phyloP scores from a whole-genome alignment of 345 rosid species.

The Moringa oleifera region DNA sequence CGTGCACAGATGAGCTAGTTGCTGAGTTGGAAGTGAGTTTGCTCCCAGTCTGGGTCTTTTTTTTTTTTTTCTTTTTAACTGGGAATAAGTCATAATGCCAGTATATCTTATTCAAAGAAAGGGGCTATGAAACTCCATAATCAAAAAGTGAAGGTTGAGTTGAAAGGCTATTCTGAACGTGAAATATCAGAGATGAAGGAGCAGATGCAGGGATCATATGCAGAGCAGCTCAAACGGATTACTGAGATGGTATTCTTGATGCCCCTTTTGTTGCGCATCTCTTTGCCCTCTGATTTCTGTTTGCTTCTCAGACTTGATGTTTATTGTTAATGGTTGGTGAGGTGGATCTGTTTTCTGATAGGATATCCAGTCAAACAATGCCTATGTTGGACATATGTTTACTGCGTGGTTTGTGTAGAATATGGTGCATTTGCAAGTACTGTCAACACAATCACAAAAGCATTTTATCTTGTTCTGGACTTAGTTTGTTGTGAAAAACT shows the following conservation, averaged over 20 bases:
- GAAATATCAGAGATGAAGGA: slow-evolving; percentile 57
- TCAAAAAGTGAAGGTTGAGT: slow-evolving; percentile 56
- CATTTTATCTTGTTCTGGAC: background rate
- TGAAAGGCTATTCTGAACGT: slow-evolving; percentile 48
- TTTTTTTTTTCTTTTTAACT: background rate
- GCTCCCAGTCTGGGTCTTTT: background rate
- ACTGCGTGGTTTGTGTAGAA: background rate
- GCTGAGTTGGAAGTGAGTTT: slow-evolving; percentile 51
- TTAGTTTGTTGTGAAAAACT: background rate
- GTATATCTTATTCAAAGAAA: slow-evolving; percentile 44
- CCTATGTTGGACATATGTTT: too few relatives aligned
- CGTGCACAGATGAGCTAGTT: slow-evolving; percentile 72
- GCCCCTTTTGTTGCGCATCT: background rate
- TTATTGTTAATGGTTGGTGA: too few relatives aligned
- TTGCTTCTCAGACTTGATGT: background rate
- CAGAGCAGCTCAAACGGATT: slow-evolving; percentile 54
- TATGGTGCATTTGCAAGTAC: background rate
- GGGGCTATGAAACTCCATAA: slow-evolving; percentile 64
- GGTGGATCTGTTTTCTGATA: too few relatives aligned
- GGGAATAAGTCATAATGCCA: too few relatives aligned
- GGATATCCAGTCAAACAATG: too few relatives aligned
- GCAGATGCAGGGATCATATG: slow-evolving; percentile 56
- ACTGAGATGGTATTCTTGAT: slow-evolving; percentile 32
- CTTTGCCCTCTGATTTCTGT: background rate
- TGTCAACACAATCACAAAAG: background rate